Evolutionary conservation across 2,329 filamentous ascomycete genomes (phyloP).

Genomic region (Exophiala viscosa): DNA sequence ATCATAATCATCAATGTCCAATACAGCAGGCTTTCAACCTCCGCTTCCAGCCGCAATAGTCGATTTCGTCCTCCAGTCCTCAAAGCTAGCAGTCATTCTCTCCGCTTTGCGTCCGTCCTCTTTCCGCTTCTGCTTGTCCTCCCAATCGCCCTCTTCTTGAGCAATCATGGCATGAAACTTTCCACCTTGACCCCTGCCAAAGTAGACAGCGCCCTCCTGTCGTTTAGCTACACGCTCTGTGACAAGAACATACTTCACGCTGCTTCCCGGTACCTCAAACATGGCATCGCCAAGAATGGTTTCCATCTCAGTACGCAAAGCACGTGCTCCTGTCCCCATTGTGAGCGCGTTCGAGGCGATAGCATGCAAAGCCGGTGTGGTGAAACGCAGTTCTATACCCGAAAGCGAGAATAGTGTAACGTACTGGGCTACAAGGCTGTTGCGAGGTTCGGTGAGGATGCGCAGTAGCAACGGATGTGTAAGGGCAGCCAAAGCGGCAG

Average conservation of each 20-base stretch:
- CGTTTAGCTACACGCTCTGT: conserved; percentile 66
- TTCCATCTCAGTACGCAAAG: conserved; percentile 76
- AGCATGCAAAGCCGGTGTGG: conserved; percentile 71
- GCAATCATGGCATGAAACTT: conserved; percentile 50
- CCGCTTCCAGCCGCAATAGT: conserved; percentile 31
- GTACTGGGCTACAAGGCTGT: conserved; percentile 84
- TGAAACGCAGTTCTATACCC: conserved; percentile 74
- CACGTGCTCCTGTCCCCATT: conserved; percentile 75
- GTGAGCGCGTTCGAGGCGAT: conserved; percentile 68
- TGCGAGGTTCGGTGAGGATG: conserved; percentile 87
- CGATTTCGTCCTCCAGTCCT: conserved; percentile 43
- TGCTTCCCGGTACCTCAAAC: conserved; percentile 68
- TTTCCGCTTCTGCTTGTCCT: conserved; percentile 37
- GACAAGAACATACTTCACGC: conserved; percentile 68
- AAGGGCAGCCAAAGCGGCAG: conserved; percentile 77
- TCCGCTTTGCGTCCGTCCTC: conserved; percentile 23
- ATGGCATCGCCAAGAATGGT: conserved; percentile 73
- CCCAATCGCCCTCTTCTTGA: conserved; percentile 50
- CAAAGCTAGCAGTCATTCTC: conserved; percentile 36
- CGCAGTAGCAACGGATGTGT: conserved; percentile 66
- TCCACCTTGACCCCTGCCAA: conserved; percentile 49
- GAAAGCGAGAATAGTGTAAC: conserved; percentile 81
- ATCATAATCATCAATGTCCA: background rate
- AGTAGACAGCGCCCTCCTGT: conserved; percentile 53
- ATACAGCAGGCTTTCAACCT: conserved; percentile 13